Base-by-base conservation (phyloP, 2,329 filamentous ascomycete species). In the Aurifilum marmelostoma region DNA sequence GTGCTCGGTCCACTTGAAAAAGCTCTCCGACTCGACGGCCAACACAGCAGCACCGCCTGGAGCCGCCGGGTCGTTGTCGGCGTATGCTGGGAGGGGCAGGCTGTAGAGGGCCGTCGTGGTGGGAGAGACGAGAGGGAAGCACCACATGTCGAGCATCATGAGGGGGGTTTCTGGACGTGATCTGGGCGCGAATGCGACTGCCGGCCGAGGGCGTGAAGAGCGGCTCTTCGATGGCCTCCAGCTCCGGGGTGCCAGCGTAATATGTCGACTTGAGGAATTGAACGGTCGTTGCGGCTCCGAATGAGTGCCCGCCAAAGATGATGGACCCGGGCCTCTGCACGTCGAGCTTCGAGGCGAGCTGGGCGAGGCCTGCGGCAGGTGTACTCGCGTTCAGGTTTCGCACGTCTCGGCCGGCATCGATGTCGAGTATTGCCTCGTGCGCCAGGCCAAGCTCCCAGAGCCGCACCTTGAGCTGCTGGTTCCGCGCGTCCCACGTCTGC, bases 231-330 rank as follows among this genome's bases (percentile, higher is more conserved):
- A 87, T 85, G 39, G 77, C 75, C 7, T 79, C 77, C 1, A 88
- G 77, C 18, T 82, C 81, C 0, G 85, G 79, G 1, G 79, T 74
- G 52, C 80, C 81, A 16, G 85, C 84, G 79, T 94, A 93, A 81
- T 90, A 95, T 14, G 91, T 88, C 65, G 88, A 91, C 81, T 97
- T 97, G 63, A 95, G 81, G 67, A 97, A 87, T 76, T 97, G 93
- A 1, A 91, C 85, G 27, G 88, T 83, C 0, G 91, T 93, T 0
- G 92, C 87, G 1, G 89, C 91, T 29, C 93, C 93, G 73, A 97
- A 97, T 24, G 90, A 93, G 78, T 97, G 93, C 4, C 93, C 93
- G 0, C 87, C 88, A 76, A 92, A 95, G 56, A 90, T 87, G 60
- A 97, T 88, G 65, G 85, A 87, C 1, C 93, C 93, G 0, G 92